Evolutionary conservation across 2,329 filamentous ascomycete genomes (phyloP), one percentile per base, ranked within the genome.

Genomic region (Penicillium crustosum): DNA sequence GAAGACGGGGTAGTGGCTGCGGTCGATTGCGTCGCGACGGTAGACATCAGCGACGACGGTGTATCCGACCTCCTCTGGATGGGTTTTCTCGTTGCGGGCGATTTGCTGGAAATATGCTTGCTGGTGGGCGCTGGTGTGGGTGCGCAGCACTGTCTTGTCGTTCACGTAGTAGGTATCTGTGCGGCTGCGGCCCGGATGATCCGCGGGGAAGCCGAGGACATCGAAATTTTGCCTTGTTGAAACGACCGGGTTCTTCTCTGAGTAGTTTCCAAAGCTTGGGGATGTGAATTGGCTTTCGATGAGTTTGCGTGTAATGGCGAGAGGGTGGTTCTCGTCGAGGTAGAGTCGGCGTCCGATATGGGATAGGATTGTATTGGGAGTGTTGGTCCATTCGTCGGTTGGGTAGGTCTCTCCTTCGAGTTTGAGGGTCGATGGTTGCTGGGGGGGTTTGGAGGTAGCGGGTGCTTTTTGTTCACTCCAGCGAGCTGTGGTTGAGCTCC

Each of bases 81-180:
- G 67, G 9, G 59, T 66, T 7, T 60, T 60, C 41, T 76, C 73
- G 49, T 77, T 76, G 27, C 68, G 66, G 42, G 69, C 84, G 77
- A 76, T 92, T 86, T 58, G 83, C 81, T 64, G 87, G 81, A 81
- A 97, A 91, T 59, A 89, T 82, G 71, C 94, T 86, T 67, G 90
- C 86, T 99, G 91, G 73, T 99, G 94, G 0, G 94, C 94, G 65
- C 90, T 94, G 2, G 93, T 97, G 75, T 99, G 94, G 0, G 94
- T 99, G 56, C 94, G 85, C 42, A 99, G 79, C 2, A 99, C 87
- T 0, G 90, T 96, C 51, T 85, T 78, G 64, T 87, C 81, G 77
- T 96, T 96, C 70, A 99, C 78, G 75, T 99, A 99, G 81, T 97
- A 99, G 0, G 94, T 97, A 77, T 99, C 94, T 15, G 90, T 93